These are phyloP conservation scores for Tetrapisispora fleetii DNA, from an alignment of 805 yeast genomes.

Conservation along the genomic window DNA sequence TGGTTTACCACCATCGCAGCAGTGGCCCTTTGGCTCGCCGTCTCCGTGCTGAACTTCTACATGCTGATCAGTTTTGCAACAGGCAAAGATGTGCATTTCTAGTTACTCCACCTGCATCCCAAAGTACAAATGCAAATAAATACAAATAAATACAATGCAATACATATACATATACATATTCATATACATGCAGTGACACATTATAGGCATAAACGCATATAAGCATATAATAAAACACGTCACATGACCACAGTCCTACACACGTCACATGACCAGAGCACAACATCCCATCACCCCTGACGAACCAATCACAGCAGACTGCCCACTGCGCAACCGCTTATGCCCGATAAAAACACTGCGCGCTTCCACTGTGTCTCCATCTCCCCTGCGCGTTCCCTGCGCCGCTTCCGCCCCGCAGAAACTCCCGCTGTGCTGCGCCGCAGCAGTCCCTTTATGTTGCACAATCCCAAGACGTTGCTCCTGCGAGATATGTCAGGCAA, in stretches of 20 bases:
- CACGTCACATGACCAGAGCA: not conserved
- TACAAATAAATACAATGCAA: too few relatives aligned
- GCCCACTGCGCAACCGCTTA: not conserved
- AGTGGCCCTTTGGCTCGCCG: conserved; percentile 54
- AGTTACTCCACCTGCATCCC: too few relatives aligned
- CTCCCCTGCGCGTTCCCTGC: too few relatives aligned
- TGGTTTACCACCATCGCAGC: conserved; percentile 43
- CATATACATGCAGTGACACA: not conserved
- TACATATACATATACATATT: not conserved
- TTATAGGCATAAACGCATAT: too few relatives aligned
- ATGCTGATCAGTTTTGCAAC: conserved; percentile 39
- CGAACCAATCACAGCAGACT: conserved; percentile 3
- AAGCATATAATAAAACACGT: too few relatives aligned
- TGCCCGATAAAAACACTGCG: not conserved
- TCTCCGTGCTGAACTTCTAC: conserved; percentile 61
- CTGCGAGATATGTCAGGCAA: too few relatives aligned
- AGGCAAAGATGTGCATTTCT: conserved; percentile 35
- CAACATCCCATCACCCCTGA: not conserved
- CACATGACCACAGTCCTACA: not conserved
- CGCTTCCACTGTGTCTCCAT: too few relatives aligned
- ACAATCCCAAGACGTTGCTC: too few relatives aligned
- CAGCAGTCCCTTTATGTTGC: too few relatives aligned
- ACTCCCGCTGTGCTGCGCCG: too few relatives aligned
- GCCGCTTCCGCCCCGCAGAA: too few relatives aligned
- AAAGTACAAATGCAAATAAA: too few relatives aligned